A percentile compares a stretch with the other conserved stretches of the same genome.
phyloP scores from a whole-genome alignment of 2,329 filamentous ascomycete species.

The Cladosporium sp. region DNA sequence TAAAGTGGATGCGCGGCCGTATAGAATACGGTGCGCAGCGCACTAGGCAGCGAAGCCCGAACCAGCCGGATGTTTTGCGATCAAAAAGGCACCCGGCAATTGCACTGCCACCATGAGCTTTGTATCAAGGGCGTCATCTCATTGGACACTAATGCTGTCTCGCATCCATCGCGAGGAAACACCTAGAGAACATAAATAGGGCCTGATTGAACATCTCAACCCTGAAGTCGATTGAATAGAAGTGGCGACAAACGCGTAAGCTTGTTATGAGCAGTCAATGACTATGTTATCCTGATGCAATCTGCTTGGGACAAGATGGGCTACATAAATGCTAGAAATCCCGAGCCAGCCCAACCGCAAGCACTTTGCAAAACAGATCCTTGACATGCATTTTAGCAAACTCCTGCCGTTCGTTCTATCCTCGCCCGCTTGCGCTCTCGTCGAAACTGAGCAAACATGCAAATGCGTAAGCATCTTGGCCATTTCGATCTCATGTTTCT shows the following conservation, averaged over 20 bases:
- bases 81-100: neutral
- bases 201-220: neutral
- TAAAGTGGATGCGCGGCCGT: neutral
- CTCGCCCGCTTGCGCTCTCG: too few relatives aligned
- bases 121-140: neutral
- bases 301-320: neutral
- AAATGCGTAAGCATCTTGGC: too few relatives aligned
- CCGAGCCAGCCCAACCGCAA: too few relatives aligned
- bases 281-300: neutral
- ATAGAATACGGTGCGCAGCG: neutral
- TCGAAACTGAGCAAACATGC: too few relatives aligned
- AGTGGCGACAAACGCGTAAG: neutral
- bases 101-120: neutral
- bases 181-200: neutral
- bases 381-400: too few relatives aligned
- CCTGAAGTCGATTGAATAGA: neutral
- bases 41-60: neutral
- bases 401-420: too few relatives aligned
- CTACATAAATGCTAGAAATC: neutral
- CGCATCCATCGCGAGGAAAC: neutral
- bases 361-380: too few relatives aligned
- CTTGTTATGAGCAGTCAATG: neutral
- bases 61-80: neutral
- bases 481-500: too few relatives aligned
- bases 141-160: neutral